A percentile compares a stretch with the other conserved stretches of the same genome.
Conservation (phyloP, 768 basidiomycete genomes). For the Podaxis sp. region DNA sequence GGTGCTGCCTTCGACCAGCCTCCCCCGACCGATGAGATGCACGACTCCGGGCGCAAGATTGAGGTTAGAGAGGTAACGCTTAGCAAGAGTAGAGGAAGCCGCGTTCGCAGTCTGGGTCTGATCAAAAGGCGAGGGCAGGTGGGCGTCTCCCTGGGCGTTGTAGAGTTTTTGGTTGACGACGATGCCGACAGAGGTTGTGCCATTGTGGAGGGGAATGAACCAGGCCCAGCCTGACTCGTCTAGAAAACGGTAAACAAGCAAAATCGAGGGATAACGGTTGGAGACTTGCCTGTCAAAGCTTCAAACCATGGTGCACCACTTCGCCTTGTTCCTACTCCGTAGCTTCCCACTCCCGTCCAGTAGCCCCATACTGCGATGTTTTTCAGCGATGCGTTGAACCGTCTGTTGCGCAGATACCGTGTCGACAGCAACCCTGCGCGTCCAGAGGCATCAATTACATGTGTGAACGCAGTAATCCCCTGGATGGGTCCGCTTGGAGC, state of each 20-base stretch:
- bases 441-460: constrained; percentile 71
- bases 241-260: constrained; percentile 19
- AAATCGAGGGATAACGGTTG: background rate
- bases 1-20: constrained; percentile 37
- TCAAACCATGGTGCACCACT: constrained; percentile 68
- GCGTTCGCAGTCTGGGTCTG: constrained; percentile 20
- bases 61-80: constrained; percentile 42
- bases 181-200: constrained; percentile 56
- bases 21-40: constrained; percentile 36
- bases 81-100: constrained; percentile 23
- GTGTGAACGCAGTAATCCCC: constrained; percentile 58
- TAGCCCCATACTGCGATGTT: constrained; percentile 81
- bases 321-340: constrained; percentile 43
- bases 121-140: constrained; percentile 25
- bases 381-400: constrained; percentile 61
- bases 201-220: constrained; percentile 67
- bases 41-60: constrained; percentile 43
- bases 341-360: constrained; percentile 53
- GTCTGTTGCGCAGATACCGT: constrained; percentile 64
- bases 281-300: constrained; percentile 53
- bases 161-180: constrained; percentile 55
- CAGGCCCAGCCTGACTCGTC: constrained; percentile 72
- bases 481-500: constrained; percentile 20
- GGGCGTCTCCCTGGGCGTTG: constrained; percentile 28
- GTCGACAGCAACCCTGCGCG: constrained; percentile 69